Evolutionary conservation across 1,284 basidiomycete genomes (phyloP).

Genomic region (Fomitopsis betulina): DNA sequence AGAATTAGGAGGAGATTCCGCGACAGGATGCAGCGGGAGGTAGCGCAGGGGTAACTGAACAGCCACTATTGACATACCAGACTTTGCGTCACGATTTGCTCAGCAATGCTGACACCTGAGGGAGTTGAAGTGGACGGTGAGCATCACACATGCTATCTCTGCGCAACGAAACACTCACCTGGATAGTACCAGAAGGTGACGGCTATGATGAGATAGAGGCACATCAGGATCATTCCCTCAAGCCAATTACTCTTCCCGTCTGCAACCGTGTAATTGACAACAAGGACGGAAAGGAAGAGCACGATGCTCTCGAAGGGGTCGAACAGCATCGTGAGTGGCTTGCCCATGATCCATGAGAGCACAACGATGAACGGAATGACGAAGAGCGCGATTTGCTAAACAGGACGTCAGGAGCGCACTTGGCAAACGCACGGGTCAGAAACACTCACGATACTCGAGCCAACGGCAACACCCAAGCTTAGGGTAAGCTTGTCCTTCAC

Average conservation of each 20-base stretch:
- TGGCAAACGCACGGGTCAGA: background rate
- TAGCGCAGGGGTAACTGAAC: background rate
- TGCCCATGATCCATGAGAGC: constrained; percentile 61
- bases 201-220: constrained; percentile 50
- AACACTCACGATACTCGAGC: constrained; percentile 78
- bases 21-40: background rate
- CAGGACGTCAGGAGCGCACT: background rate
- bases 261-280: constrained; percentile 29
- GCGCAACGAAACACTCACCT: constrained; percentile 26
- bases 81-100: constrained; percentile 2
- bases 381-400: constrained; percentile 83
- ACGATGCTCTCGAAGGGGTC: constrained; percentile 66
- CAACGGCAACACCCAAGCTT: constrained; percentile 79
- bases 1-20: background rate
- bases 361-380: constrained; percentile 73
- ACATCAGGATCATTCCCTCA: constrained; percentile 50
- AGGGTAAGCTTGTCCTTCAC: constrained; percentile 78
- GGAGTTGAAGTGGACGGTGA: background rate
- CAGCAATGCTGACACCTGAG: constrained; percentile 14
- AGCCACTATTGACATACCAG: background rate
- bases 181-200: constrained; percentile 67
- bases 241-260: constrained; percentile 32
- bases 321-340: constrained; percentile 61
- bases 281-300: constrained; percentile 30
- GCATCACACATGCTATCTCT: background rate